A percentile compares a stretch with the other conserved stretches of the same genome.
These are phyloP conservation scores for Astrephomene gubernaculifera DNA, from an alignment of 139 green algal species.

Conservation along the genomic window DNA sequence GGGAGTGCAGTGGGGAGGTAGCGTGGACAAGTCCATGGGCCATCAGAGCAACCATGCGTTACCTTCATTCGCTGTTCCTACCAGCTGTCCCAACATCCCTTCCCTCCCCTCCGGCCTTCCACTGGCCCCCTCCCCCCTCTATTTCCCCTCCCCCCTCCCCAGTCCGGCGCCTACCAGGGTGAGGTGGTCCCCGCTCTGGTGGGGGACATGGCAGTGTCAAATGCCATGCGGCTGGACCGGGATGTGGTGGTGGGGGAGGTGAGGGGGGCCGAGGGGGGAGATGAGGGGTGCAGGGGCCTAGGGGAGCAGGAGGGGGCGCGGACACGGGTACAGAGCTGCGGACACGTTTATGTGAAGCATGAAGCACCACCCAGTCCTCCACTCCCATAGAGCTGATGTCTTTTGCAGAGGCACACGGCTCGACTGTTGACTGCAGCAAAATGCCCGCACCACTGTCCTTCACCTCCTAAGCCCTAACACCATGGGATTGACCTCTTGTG, in stretches of 20 bases:
- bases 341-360: neutral
- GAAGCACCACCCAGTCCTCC: too few relatives aligned
- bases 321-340: neutral
- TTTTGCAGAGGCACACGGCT: too few relatives aligned
- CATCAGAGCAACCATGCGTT: too few relatives aligned
- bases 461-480: too few relatives aligned
- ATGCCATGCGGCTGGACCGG: slow-evolving; percentile 39
- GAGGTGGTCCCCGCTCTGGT: slow-evolving; percentile 55
- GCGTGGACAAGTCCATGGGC: too few relatives aligned
- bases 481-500: too few relatives aligned
- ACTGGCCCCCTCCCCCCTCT: neutral
- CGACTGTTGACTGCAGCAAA: too few relatives aligned
- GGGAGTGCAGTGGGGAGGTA: too few relatives aligned
- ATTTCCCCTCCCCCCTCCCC: neutral
- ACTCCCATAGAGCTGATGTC: too few relatives aligned
- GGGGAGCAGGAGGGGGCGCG: neutral
- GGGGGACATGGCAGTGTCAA: slow-evolving; percentile 41
- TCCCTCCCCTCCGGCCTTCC: neutral
- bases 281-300: neutral
- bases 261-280: too few relatives aligned
- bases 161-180: slow-evolving; percentile 46
- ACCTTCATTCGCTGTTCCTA: too few relatives aligned
- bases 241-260: neutral
- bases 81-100: neutral
- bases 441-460: too few relatives aligned